Conservation (phyloP, 2,329 filamentous ascomycete genomes). For the Trichoderma koningii region DNA sequence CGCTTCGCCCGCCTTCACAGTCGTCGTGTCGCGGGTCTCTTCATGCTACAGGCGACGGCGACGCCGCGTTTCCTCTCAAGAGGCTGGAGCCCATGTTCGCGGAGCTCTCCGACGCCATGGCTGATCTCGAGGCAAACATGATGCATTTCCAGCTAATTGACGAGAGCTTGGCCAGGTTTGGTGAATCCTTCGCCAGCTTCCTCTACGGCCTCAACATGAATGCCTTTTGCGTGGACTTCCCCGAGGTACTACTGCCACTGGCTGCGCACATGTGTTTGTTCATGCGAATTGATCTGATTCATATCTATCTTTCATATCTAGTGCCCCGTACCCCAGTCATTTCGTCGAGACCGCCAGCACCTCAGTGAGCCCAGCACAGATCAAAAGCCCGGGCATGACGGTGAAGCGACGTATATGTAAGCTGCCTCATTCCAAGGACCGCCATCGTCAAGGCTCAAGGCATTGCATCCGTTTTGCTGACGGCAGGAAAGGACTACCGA, state of each 20-base stretch:
- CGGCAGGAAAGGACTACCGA: conserved; percentile 72
- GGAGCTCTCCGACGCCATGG: conserved; percentile 90
- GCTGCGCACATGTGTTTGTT: neutral
- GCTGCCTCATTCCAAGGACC: conserved; percentile 35
- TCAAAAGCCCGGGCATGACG: conserved; percentile 46
- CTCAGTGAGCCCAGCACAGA: conserved; percentile 42
- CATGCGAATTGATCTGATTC: conserved; percentile 1
- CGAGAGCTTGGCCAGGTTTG: conserved; percentile 88
- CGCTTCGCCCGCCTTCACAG: conserved; percentile 84
- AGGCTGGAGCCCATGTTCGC: conserved; percentile 86
- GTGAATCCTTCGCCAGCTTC: conserved; percentile 93
- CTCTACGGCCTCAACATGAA: conserved; percentile 98
- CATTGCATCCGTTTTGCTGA: conserved; percentile 22
- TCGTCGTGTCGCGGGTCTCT: conserved; percentile 82
- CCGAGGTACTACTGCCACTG: conserved; percentile 62
- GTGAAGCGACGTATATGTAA: conserved; percentile 84
- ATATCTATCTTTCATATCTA: conserved; percentile 39
- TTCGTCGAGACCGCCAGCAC: conserved; percentile 65
- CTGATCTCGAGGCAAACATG: conserved; percentile 94
- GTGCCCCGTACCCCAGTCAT: conserved; percentile 84
- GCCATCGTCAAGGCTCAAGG: neutral
- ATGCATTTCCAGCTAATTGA: conserved; percentile 94
- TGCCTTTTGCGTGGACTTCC: conserved; percentile 96
- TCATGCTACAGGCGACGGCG: conserved; percentile 42
- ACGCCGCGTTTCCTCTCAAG: conserved; percentile 70